These are phyloP conservation scores for Penicillium sp. DNA, from an alignment of 2,329 filamentous ascomycete species.

Conservation along the genomic window DNA sequence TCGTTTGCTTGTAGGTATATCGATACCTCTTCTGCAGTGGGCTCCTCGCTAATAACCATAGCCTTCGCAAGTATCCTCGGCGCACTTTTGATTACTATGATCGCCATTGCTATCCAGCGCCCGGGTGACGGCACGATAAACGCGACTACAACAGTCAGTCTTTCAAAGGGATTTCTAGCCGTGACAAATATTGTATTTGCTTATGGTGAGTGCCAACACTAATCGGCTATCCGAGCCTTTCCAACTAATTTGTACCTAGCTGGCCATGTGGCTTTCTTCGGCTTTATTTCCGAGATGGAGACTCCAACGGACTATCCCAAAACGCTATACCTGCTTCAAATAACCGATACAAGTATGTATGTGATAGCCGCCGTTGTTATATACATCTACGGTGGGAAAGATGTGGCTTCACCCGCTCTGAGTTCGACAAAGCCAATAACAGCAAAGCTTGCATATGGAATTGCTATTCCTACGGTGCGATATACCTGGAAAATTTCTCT, in stretches of 20 bases:
- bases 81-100: slow-evolving; percentile 65
- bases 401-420: slow-evolving; percentile 64
- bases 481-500: neutral
- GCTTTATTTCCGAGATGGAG: slow-evolving; percentile 63
- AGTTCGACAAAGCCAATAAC: slow-evolving; percentile 58
- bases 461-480: slow-evolving; percentile 61
- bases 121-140: slow-evolving; percentile 38
- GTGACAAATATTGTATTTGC: slow-evolving; percentile 68
- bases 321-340: slow-evolving; percentile 60
- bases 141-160: slow-evolving; percentile 32
- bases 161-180: slow-evolving; percentile 57
- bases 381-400: slow-evolving; percentile 63
- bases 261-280: slow-evolving; percentile 67
- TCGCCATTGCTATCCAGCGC: slow-evolving; percentile 57
- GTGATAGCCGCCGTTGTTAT: slow-evolving; percentile 64
- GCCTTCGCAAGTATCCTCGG: slow-evolving; percentile 62
- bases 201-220: slow-evolving; percentile 50
- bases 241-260: slow-evolving; percentile 33
- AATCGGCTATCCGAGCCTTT: rapidly evolving
- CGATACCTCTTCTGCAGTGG: neutral
- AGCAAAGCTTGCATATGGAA: slow-evolving; percentile 63
- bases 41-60: slow-evolving; percentile 16
- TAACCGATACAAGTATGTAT: slow-evolving; percentile 60
- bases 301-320: slow-evolving; percentile 60
- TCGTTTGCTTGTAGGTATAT: slow-evolving; percentile 53